These are phyloP conservation scores for Galerina sulciceps DNA, from an alignment of 768 basidiomycete genomes.

Conservation along the genomic window DNA sequence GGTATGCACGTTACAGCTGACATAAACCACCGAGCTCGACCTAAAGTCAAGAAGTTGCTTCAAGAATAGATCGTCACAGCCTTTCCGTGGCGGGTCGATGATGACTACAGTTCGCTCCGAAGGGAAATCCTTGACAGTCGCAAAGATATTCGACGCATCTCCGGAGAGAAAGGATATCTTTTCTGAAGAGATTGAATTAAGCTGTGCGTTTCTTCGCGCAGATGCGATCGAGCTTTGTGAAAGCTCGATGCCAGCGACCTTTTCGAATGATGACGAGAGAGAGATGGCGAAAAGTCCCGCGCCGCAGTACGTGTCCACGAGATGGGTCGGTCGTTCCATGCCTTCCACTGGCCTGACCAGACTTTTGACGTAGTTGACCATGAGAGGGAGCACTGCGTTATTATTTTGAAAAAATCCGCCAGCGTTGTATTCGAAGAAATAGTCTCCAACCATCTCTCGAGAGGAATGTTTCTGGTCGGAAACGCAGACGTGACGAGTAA, in stretches of 20 bases:
- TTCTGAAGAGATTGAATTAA: conserved; percentile 60
- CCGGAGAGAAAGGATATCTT: conserved; percentile 78
- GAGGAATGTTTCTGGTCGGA: conserved; percentile 81
- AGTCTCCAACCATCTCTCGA: conserved; percentile 83
- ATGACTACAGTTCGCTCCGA: conserved; percentile 68
- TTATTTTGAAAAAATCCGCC: conserved; percentile 99
- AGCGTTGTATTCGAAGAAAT: conserved; percentile 82
- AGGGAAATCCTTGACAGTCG: conserved; percentile 67
- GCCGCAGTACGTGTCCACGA: conserved; percentile 96
- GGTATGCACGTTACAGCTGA: conserved; percentile 95
- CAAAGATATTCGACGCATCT: conserved; percentile 88
- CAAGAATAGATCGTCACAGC: conserved; percentile 83
- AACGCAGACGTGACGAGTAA: conserved; percentile 75
- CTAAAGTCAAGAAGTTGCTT: conserved; percentile 76
- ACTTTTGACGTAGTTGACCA: conserved; percentile 83
- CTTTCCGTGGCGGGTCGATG: conserved; percentile 94
- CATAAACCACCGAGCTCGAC: conserved; percentile 77
- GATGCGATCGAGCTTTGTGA: conserved; percentile 70
- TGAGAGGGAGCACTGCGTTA: conserved; percentile 84
- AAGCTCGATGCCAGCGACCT: conserved; percentile 90
- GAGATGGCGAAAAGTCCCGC: conserved; percentile 87
- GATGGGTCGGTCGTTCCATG: conserved; percentile 64
- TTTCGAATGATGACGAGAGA: conserved; percentile 73
- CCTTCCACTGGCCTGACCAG: conserved; percentile 56
- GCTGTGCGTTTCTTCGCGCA: conserved; percentile 66